Base-by-base conservation (phyloP, 2,329 filamentous ascomycete species). In the Clarireedia paspali region DNA sequence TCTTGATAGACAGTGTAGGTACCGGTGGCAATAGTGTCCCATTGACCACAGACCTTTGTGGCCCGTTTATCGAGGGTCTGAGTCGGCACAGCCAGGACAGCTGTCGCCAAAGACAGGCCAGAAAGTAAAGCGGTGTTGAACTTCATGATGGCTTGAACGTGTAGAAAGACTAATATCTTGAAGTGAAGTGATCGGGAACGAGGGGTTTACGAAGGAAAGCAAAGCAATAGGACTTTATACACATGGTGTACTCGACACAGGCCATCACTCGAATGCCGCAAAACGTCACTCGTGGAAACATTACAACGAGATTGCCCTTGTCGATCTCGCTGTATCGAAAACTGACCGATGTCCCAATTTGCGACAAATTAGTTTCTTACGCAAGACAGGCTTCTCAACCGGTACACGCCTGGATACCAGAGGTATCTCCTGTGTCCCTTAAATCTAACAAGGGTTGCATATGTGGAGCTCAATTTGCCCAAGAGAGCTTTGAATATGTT, bases 1-100 rank as follows among this genome's bases (percentile, higher is more conserved):
- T 74, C 67, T 57, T 74, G 73, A 64, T 73, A 73, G 45, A 75
- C 58, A 15, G 66, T 73, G 58, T 70, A 74, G 40, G 61, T 60
- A 44, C 67, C 69, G 6, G 65, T 66, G 4, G 53, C 45, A 9
- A 64, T 50, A 4, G 58, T 53, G 46, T 64, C 64, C 59, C 62
- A 66, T 46, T 60, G 62, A 5, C 61, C 63, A 51, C 64, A 66
- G 20, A 63, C 58, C 14, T 57, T 54, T 0, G 68, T 67, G 47
- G 68, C 68, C 27, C 72, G 68, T 60, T 72, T 69, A 34, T 71
- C 66, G 47, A 72, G 61, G 20, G 55, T 60, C 17, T 56, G 49
- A n/a, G 60, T 63, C 26, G 63, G 63, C 3, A 38, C 26, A 27
- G 53, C 46, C 39, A 52, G 38, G 44, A 50, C 55, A 38, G 45